Evolutionary conservation across 140 eudicot species (phyloP).

Genomic region (Anethum foeniculum): DNA sequence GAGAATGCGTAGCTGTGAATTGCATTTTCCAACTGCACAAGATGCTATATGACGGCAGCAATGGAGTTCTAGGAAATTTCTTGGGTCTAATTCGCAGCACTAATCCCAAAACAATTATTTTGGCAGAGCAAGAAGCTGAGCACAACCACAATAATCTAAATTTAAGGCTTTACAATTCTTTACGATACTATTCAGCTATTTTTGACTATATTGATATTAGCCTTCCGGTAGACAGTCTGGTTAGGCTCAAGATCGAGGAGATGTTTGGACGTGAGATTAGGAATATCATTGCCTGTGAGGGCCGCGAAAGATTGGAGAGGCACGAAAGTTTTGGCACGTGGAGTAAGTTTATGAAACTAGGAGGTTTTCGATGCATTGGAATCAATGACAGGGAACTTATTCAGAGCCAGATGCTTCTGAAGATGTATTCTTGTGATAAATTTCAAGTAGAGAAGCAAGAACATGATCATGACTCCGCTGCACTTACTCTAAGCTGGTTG

Average conservation of each 20-base stretch:
- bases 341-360: conserved; percentile 61
- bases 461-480: conserved; percentile 17
- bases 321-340: conserved; percentile 61
- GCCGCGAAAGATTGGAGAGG: conserved; percentile 74
- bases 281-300: conserved; percentile 93
- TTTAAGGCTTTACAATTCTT: conserved; percentile 47
- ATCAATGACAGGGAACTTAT: conserved; percentile 58
- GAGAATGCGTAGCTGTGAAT: conserved; percentile 69
- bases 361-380: conserved; percentile 50
- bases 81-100: conserved; percentile 80
- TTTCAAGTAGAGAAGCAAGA: conserved; percentile 47
- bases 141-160: conserved; percentile 51
- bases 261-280: conserved; percentile 70
- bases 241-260: conserved; percentile 68
- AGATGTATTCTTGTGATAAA: conserved; percentile 47
- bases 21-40: conserved; percentile 78
- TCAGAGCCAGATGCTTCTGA: conserved; percentile 70
- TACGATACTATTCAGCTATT: conserved; percentile 74
- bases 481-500: conserved; percentile 57
- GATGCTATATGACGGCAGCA: conserved; percentile 54
- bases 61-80: conserved; percentile 53
- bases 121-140: conserved; percentile 92
- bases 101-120: conserved; percentile 46
- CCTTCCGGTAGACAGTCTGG: conserved; percentile 46
- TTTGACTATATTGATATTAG: conserved; percentile 58